phyloP scores from a whole-genome alignment of 495 filamentous ascomycete species.

The Xylaria venustula region DNA sequence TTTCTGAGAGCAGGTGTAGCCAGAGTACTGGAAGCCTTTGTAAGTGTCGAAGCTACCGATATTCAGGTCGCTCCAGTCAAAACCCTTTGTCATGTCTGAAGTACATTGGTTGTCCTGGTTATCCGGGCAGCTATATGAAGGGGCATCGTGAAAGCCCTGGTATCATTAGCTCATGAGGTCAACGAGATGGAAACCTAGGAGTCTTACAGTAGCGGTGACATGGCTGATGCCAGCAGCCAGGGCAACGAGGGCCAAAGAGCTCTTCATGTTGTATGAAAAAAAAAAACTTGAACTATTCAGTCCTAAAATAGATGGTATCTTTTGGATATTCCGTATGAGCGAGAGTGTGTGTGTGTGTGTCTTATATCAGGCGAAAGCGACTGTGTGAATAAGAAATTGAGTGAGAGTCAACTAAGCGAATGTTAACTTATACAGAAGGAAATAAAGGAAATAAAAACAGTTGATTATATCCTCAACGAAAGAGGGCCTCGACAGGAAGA shows the following conservation, averaged over 20 bases:
- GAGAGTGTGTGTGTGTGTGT: slow-evolving; percentile 3
- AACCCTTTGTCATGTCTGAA: slow-evolving; percentile 62
- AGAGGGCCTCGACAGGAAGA: slow-evolving; percentile 36
- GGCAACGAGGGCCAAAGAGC: slow-evolving; percentile 47
- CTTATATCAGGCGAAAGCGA: slow-evolving; percentile 22
- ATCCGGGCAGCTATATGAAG: slow-evolving; percentile 63
- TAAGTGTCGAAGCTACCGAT: slow-evolving; percentile 66
- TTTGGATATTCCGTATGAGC: slow-evolving; percentile 15
- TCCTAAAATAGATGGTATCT: slow-evolving; percentile 19
- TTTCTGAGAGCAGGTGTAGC: slow-evolving; percentile 62
- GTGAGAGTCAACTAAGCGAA: slow-evolving; percentile 55
- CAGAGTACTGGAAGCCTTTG: slow-evolving; percentile 68
- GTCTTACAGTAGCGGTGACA: slow-evolving; percentile 56
- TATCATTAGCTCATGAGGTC: slow-evolving; percentile 19
- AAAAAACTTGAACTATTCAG: slow-evolving; percentile 13
- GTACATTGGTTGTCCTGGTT: slow-evolving; percentile 79
- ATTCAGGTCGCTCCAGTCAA: slow-evolving; percentile 65
- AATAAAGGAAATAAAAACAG: slow-evolving; percentile 21
- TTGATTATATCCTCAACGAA: slow-evolving; percentile 27
- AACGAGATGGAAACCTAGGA: not conserved
- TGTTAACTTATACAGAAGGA: slow-evolving; percentile 47
- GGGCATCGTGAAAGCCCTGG: slow-evolving; percentile 54
- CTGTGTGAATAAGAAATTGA: slow-evolving; percentile 23
- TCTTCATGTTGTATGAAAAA: slow-evolving; percentile 46
- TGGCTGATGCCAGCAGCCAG: slow-evolving; percentile 56